These are phyloP conservation scores for Scenedesmus sp. DNA, from an alignment of 163 green algal species.

Conservation along the genomic window DNA sequence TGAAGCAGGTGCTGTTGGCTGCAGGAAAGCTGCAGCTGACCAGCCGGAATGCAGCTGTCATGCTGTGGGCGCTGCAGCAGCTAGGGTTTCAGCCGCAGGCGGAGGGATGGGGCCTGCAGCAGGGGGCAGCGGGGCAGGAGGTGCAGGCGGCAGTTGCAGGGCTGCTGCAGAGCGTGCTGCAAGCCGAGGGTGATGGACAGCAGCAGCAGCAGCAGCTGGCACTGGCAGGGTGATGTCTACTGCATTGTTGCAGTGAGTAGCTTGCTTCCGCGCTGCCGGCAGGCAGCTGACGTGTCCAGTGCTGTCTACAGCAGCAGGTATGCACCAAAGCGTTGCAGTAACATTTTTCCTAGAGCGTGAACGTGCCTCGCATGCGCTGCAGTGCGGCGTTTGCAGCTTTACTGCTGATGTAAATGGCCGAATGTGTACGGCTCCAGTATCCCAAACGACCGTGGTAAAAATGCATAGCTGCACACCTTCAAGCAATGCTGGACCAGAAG, in stretches of 20 bases:
- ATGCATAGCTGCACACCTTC: too few relatives aligned
- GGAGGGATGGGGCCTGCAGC: not conserved
- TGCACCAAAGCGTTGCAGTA: too few relatives aligned
- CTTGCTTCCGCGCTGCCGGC: not conserved
- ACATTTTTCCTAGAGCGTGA: too few relatives aligned
- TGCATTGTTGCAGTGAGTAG: not conserved
- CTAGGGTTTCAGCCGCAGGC: constrained; percentile 38
- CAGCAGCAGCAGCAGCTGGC: not conserved
- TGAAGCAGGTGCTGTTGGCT: constrained; percentile 4
- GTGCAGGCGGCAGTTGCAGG: not conserved
- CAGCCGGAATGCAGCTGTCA: constrained; percentile 40
- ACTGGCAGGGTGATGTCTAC: not conserved
- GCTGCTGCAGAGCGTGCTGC: not conserved
- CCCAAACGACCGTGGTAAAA: too few relatives aligned
- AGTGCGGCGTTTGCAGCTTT: too few relatives aligned
- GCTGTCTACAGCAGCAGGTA: too few relatives aligned
- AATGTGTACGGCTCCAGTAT: too few relatives aligned
- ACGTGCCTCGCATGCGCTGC: too few relatives aligned
- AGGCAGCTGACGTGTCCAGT: too few relatives aligned
- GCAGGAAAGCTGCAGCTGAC: not conserved
- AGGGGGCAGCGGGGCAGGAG: not conserved
- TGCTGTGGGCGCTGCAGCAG: constrained; percentile 49
- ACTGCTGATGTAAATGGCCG: too few relatives aligned
- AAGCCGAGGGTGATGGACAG: not conserved
- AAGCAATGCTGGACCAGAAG: too few relatives aligned